These are phyloP conservation scores for Mucor racemosus DNA, from an alignment of 371 early-diverging fungal species.

Conservation along the genomic window DNA sequence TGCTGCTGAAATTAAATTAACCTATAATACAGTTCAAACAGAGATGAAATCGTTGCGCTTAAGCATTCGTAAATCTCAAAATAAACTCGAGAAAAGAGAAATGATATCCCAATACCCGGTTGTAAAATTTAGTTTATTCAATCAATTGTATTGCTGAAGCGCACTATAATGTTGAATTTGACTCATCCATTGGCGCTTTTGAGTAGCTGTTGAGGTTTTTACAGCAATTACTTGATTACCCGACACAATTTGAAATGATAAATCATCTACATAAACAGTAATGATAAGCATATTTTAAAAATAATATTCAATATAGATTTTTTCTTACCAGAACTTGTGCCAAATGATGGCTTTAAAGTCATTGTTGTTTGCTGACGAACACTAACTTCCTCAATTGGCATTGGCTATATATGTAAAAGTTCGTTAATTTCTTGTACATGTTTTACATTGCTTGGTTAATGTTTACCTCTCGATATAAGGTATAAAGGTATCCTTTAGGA, in stretches of 20 bases:
- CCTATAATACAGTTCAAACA: too few species aligned
- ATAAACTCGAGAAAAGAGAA: too few species aligned
- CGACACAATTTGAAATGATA: constrained; percentile 65
- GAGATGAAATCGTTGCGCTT: too few species aligned
- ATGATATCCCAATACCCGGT: too few species aligned
- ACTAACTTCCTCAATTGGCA: constrained; percentile 34
- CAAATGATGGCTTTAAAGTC: constrained; percentile 41
- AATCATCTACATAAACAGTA: constrained; percentile 41
- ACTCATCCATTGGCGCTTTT: constrained; percentile 70
- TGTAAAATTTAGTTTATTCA: neutral
- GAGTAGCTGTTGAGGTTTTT: constrained; percentile 56
- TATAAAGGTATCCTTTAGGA: constrained; percentile 52
- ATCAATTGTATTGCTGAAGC: constrained; percentile 25
- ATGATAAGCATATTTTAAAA: neutral
- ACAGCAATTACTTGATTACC: constrained; percentile 61
- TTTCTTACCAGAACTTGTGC: constrained; percentile 20
- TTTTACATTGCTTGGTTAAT: too few species aligned
- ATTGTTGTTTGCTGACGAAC: constrained; percentile 39
- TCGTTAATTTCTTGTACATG: too few species aligned
- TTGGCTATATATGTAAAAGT: constrained; percentile 22
- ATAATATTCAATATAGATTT: neutral
- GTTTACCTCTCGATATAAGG: constrained; percentile 59
- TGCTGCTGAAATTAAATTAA: too few species aligned
- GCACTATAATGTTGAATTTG: constrained; percentile 55
- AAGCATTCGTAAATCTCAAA: too few species aligned